These are phyloP conservation scores for Botryotinia narcissicola DNA, from an alignment of 2,329 filamentous ascomycete genomes.

Conservation along the genomic window DNA sequence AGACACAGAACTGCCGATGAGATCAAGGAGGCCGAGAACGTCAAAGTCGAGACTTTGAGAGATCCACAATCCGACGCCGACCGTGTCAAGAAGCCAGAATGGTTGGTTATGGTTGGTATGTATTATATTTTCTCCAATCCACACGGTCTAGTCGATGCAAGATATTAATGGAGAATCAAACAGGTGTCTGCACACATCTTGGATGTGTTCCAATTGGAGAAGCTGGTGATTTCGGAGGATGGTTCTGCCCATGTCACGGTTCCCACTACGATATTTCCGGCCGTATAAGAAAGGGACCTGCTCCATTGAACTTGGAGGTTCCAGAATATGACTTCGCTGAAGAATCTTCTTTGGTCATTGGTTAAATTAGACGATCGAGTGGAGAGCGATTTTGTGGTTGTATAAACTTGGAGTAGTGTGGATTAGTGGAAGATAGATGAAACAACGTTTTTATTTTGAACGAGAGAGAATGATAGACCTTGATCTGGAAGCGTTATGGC, in stretches of 20 bases:
- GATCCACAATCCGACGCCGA: conserved; percentile 89
- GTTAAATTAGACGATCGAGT: conserved; percentile 55
- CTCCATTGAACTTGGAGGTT: conserved; percentile 95
- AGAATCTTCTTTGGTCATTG: conserved; percentile 85
- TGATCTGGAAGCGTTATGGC: conserved; percentile 36
- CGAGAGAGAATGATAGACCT: conserved; percentile 47
- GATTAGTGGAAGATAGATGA: conserved; percentile 13
- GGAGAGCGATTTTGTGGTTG: conserved; percentile 17
- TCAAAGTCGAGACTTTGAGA: conserved; percentile 78
- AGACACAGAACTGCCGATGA: conserved; percentile 92
- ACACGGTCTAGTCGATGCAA: neutral
- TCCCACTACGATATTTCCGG: conserved; percentile 99
- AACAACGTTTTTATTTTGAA: conserved; percentile 5
- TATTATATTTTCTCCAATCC: conserved; percentile 2
- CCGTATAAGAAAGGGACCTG: conserved; percentile 95
- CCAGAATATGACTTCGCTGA: conserved; percentile 90
- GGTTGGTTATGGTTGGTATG: conserved; percentile 95
- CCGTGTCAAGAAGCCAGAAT: conserved; percentile 97
- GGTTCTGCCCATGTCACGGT: conserved; percentile 99
- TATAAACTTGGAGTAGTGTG: conserved; percentile 19
- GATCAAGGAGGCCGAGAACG: conserved; percentile 91
- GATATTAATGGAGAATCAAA: conserved; percentile 30
- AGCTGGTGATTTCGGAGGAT: conserved; percentile 95
- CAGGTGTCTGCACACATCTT: conserved; percentile 97
- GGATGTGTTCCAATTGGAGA: conserved; percentile 99